Evolutionary conservation across 2,329 filamentous ascomycete genomes (phyloP).

Genomic region (Cladophialophora carrionii): DNA sequence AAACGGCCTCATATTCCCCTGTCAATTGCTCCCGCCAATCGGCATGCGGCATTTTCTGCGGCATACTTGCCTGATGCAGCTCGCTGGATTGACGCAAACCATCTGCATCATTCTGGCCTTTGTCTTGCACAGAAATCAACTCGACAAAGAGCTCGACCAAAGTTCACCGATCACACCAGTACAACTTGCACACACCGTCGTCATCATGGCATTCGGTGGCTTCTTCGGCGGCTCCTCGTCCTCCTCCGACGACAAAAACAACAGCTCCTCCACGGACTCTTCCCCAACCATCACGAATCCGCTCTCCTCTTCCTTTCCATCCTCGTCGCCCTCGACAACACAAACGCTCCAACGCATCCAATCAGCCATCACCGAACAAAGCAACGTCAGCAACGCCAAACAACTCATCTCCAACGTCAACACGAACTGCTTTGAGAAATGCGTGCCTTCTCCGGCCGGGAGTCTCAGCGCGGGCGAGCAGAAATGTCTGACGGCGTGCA

Average conservation of each 20-base stretch:
- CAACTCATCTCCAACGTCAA: conserved; percentile 78
- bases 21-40: background rate
- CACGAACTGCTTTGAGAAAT: conserved; percentile 78
- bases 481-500: conserved; percentile 73
- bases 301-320: conserved; percentile 25
- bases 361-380: conserved; percentile 65
- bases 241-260: conserved; percentile 36
- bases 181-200: background rate
- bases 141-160: background rate
- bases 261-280: conserved; percentile 22
- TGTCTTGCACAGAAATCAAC: background rate
- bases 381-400: conserved; percentile 69
- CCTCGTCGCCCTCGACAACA: conserved; percentile 32
- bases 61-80: background rate
- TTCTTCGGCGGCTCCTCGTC: conserved; percentile 42
- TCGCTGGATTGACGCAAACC: conserved; percentile 2
- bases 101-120: background rate
- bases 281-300: conserved; percentile 20
- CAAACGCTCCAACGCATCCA: conserved; percentile 43
- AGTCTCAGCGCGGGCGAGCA: conserved; percentile 70
- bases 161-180: background rate
- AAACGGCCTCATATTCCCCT: conserved; percentile 1
- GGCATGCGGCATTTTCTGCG: background rate
- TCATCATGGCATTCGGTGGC: conserved; percentile 42
- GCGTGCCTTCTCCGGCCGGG: conserved; percentile 69